Base-by-base conservation (phyloP, 2,329 filamentous ascomycete species). In the Penicillium brasilianum region DNA sequence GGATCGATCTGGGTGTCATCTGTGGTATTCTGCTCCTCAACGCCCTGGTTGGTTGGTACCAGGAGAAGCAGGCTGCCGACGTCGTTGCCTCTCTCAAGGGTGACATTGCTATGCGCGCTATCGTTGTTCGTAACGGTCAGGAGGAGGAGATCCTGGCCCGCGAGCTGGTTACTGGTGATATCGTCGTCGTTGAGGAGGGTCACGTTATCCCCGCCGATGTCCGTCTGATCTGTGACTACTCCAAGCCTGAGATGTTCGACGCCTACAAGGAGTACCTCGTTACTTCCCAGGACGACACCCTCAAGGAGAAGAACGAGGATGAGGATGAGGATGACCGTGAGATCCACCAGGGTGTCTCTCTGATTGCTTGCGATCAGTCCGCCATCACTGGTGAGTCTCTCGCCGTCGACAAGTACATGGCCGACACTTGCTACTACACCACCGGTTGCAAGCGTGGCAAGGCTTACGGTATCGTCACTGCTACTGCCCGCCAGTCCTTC, bases 361-460 rank as follows among this genome's bases (percentile, higher is more conserved):
- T 92, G 68, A 81, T 91, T 72, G 89, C 90, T 66, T 86, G 87
- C 71, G 90, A 92, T 82, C 89, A 92, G 81, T 91, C 89, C 74
- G 89, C 90, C 78, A 92, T 92, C 78, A 92, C 90, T 70, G 90
- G 90, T 80, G 90, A 92, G 78, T 92, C 90, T 63, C 87, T 92
- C 67, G 90, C 90, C 67, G 74, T 76, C 68, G 74, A 76, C 71
- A 76, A 76, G 74, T 76, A 90, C 81, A 90, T 92, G 86, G 88
- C 88, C 64, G 90, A 92, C 72, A 81, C 84, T 64, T 84, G 89
- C 74, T 92, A 90, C 84, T 92, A 92, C 82, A 92, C 90, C 64
- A 92, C 90, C 66, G 89, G 90, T 71, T 92, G 90, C 84, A 92
- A 92, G 85, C 89, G 90, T 75, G 89, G 90, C 73, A 91, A 91